Base-by-base conservation (phyloP, 768 basidiomycete species). In the Phylloporus rhodoxanthus region DNA sequence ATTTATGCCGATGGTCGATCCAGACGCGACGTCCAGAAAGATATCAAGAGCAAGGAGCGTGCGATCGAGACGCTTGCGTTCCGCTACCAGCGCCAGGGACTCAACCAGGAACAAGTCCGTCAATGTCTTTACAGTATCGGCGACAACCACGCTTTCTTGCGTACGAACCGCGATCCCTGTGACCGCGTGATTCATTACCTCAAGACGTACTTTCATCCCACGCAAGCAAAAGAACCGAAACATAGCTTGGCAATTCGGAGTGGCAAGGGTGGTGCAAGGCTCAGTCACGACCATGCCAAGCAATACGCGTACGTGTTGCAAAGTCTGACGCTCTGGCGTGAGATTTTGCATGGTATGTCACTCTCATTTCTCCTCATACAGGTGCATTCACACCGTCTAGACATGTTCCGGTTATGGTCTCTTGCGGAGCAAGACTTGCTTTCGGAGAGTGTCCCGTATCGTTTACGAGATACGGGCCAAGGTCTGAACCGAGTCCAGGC, bases 401-500 rank as follows among this genome's bases (percentile, higher is more conserved):
- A 92, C 59, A 90, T 92, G 86, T 92, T 92, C 72, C 86, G 83
- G 53, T 68, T 92, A 33, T 91, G 85, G 87, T 85, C 79, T 4
- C 72, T 91, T 2, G 80, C 87, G 0, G 90, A 91, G 61, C 80
- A 84, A 53, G 90, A 92, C 56, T 66, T 92, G 13, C 75, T 92
- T n/a, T 82, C 86, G 6, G 82, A 90, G 59, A 81, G 72, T 19
- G 71, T 84, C 34, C 63, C 81, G 3, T 92, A 92, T 64, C 85
- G 90, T 26, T 74, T 92, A 33, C 82, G 90, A 25, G 90, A 92
- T 63, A 92, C 90, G 0, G 90, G 90, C 23, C 90, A 92, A 60
- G 90, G 90, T n/a, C 75, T 92, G 47, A 92, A 92, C 68, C 84
- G 90, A 39, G 88, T 92, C 10, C 90, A 91, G 63, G 80, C 82